Conservation (phyloP, 306 rosid genomes). For the Aeschynomene evenia region DNA sequence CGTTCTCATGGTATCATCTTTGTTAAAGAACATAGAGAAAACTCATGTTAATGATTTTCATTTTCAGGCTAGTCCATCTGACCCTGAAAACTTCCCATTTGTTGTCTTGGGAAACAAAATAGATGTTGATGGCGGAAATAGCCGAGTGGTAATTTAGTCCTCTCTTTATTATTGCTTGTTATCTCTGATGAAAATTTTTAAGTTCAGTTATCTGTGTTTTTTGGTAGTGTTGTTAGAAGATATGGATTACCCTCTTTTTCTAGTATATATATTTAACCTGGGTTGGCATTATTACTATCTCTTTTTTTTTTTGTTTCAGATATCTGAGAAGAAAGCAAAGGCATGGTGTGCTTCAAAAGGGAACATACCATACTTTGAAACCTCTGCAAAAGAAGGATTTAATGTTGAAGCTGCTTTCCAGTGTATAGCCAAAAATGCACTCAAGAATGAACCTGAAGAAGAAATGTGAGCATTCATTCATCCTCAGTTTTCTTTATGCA, state of each 20-base stretch:
- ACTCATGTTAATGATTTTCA: conserved; percentile 24
- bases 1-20: background rate
- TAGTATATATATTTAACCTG: background rate
- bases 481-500: background rate
- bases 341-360: conserved; percentile 99
- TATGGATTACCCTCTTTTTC: background rate
- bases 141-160: conserved; percentile 80
- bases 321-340: conserved; percentile 99
- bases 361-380: conserved; percentile 95
- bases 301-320: conserved; percentile 42
- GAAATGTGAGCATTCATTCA: conserved; percentile 66
- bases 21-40: conserved; percentile 6
- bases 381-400: conserved; percentile 98
- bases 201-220: background rate
- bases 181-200: background rate
- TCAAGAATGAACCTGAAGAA: conserved; percentile 99
- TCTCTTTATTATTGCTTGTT: conserved; percentile 19
- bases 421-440: conserved; percentile 97
- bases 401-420: conserved; percentile 97
- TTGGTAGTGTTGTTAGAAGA: conserved; percentile 7
- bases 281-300: background rate
- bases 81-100: conserved; percentile 97
- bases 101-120: conserved; percentile 98
- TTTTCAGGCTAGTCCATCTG: conserved; percentile 97
- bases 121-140: conserved; percentile 95